Evolutionary conservation across 2,329 filamentous ascomycete species (phyloP).

Genomic region (Pyricularia sp.): DNA sequence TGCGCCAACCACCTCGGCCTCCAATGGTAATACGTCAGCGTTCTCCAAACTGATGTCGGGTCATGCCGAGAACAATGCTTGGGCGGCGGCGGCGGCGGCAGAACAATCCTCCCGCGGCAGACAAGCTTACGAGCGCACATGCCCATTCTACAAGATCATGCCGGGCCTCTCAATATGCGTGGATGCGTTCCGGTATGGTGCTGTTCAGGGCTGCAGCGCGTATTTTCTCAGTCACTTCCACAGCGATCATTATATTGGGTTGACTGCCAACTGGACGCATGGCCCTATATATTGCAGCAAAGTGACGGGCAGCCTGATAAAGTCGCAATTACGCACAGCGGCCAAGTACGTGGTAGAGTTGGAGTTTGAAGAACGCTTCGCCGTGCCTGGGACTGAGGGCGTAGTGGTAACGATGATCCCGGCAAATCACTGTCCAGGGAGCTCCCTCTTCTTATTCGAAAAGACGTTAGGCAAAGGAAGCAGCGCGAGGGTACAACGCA

Average conservation of each 20-base stretch:
- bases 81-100: constrained; percentile 75
- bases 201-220: constrained; percentile 81
- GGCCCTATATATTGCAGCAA: constrained; percentile 95
- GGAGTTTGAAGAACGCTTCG: constrained; percentile 71
- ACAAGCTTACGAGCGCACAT: constrained; percentile 79
- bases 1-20: constrained; percentile 2
- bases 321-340: constrained; percentile 76
- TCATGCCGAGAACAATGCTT: constrained; percentile 83
- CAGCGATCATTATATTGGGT: constrained; percentile 91
- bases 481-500: constrained; percentile 60
- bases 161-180: constrained; percentile 89
- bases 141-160: constrained; percentile 98
- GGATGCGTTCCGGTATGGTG: constrained; percentile 91
- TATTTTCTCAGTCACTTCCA: constrained; percentile 98
- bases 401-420: constrained; percentile 89
- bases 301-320: constrained; percentile 83
- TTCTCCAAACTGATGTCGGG: constrained; percentile 91
- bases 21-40: constrained; percentile 43
- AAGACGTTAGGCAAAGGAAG: constrained; percentile 46
- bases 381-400: constrained; percentile 74
- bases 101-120: constrained; percentile 74
- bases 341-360: constrained; percentile 77
- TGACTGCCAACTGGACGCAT: constrained; percentile 82
- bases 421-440: constrained; percentile 94
- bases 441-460: constrained; percentile 87